Conservation (phyloP, 495 filamentous ascomycete genomes). For the Hypoxylon cercidicola region DNA sequence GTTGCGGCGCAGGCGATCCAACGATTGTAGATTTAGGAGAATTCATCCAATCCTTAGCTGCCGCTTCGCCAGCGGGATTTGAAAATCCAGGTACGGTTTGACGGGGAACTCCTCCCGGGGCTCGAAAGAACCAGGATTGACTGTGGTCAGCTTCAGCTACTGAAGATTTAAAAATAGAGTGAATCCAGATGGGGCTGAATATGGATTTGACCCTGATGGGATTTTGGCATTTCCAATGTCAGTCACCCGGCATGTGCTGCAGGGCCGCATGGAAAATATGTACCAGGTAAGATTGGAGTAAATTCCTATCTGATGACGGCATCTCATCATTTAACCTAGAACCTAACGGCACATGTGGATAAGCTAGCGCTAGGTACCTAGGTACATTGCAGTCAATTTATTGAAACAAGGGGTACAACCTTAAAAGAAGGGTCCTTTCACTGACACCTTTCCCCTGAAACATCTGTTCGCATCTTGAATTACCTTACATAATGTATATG, state of each 20-base stretch:
- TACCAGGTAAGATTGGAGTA: no score
- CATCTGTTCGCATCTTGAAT: not conserved
- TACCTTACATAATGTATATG: conserved; percentile 3
- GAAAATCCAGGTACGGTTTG: not conserved
- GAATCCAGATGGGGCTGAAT: not conserved
- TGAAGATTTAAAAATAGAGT: conserved; percentile 2
- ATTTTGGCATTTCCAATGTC: no score
- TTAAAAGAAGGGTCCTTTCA: conserved; percentile 34
- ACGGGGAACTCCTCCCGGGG: conserved; percentile 6
- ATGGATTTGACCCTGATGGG: not conserved
- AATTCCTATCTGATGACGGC: no score
- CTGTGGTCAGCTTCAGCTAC: not conserved
- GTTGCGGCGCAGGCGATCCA: not conserved
- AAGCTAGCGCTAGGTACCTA: no score
- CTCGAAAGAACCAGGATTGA: conserved; percentile 1
- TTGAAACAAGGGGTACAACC: conserved; percentile 32
- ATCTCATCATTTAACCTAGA: no score
- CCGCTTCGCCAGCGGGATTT: not conserved
- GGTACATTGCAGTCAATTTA: not conserved
- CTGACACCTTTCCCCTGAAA: conserved; percentile 12
- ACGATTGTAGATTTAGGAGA: not conserved
- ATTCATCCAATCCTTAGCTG: not conserved
- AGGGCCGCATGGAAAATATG: no score
- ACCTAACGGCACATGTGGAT: no score
- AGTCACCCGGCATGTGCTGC: no score